Conservation (phyloP, 2,329 filamentous ascomycete genomes). For the Leptographium procerum region DNA sequence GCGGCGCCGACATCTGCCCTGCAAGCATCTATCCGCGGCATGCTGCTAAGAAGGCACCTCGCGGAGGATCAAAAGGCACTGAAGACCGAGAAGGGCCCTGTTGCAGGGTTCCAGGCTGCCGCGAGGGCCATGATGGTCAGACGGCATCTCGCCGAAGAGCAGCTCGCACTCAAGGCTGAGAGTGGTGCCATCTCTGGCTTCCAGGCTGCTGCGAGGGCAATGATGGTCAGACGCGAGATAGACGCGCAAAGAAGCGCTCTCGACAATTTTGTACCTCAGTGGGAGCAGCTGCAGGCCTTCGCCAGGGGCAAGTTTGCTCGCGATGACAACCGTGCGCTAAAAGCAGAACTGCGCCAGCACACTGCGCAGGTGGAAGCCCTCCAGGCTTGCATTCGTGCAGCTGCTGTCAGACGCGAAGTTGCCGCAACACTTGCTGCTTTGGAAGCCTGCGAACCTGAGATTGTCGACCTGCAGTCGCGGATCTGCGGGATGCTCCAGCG, state of each 20-base stretch:
- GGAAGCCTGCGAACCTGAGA: conserved; percentile 29
- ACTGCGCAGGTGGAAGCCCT: conserved; percentile 31
- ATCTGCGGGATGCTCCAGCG: conserved; percentile 52
- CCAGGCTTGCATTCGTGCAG: conserved; percentile 42
- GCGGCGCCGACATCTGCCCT: conserved; percentile 43
- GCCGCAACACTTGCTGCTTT: conserved; percentile 36
- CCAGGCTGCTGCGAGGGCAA: conserved; percentile 56
- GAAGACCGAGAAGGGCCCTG: conserved; percentile 35
- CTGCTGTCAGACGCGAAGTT: conserved; percentile 40
- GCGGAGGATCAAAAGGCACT: conserved; percentile 41
- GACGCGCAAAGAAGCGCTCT: conserved; percentile 39
- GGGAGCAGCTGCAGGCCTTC: conserved; percentile 37
- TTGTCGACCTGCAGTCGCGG: conserved; percentile 44
- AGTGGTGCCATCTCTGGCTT: conserved; percentile 40
- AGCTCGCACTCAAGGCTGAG: conserved; percentile 39
- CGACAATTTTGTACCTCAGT: conserved; percentile 34
- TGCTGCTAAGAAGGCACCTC: conserved; percentile 47
- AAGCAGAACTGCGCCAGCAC: conserved; percentile 36
- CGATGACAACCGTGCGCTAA: conserved; percentile 29
- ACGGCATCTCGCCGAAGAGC: conserved; percentile 41
- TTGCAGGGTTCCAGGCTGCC: conserved; percentile 52
- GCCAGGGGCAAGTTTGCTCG: conserved; percentile 38
- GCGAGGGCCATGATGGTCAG: conserved; percentile 51
- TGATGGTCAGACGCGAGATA: conserved; percentile 45
- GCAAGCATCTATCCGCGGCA: conserved; percentile 58